These are phyloP conservation scores for Ammopiptanthus mongolicus DNA, from an alignment of 306 rosid genomes.

Conservation along the genomic window DNA sequence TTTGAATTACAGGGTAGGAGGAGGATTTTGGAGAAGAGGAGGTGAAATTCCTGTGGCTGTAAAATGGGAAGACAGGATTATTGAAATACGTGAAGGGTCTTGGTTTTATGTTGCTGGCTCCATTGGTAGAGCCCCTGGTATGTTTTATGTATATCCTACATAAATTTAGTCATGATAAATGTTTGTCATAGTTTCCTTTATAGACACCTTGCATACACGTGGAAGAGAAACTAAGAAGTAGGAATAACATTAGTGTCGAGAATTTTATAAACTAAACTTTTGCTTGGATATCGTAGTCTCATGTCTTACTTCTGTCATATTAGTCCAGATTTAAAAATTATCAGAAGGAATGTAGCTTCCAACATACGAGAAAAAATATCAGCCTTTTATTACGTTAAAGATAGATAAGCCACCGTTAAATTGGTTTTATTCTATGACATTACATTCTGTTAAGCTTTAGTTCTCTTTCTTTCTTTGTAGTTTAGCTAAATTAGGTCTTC, in stretches of 20 bases:
- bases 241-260: not conserved
- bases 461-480: not conserved
- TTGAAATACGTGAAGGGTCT: conserved; percentile 88
- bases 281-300: not conserved
- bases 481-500: not conserved
- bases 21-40: conserved; percentile 97
- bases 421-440: not conserved
- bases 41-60: conserved; percentile 69
- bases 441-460: not conserved
- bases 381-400: not conserved
- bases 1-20: conserved; percentile 62
- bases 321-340: not conserved
- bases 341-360: not conserved
- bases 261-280: not conserved
- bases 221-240: not conserved
- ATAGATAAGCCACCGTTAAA: not conserved
- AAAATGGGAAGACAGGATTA: conserved; percentile 85
- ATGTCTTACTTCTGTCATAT: not conserved
- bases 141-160: conserved; percentile 24
- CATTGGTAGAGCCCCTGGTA: conserved; percentile 87
- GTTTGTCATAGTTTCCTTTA: not conserved
- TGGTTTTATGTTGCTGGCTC: conserved; percentile 89
- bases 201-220: not conserved
- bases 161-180: not conserved
- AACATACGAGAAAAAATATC: not conserved